phyloP scores from a whole-genome alignment of 2,329 filamentous ascomycete species.

The Phialophora tarda region DNA sequence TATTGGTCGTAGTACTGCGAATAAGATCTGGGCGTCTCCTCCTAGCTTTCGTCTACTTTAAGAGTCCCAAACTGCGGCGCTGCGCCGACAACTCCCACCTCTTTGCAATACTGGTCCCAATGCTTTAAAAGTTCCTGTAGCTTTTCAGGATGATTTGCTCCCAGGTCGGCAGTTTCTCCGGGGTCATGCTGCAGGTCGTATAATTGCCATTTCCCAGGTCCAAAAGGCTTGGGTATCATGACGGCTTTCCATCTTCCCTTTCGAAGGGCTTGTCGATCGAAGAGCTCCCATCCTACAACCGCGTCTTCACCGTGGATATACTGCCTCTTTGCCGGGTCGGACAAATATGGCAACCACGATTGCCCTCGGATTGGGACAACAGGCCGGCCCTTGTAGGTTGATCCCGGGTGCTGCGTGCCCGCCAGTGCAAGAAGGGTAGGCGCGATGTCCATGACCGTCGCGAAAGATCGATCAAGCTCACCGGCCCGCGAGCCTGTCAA shows the following conservation, averaged over 20 bases:
- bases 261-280: slow-evolving; percentile 63
- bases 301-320: slow-evolving; percentile 40
- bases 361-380: slow-evolving; percentile 45
- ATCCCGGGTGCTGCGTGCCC: slow-evolving; percentile 43
- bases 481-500: slow-evolving; percentile 32
- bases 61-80: slow-evolving; percentile 26
- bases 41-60: slow-evolving; percentile 10
- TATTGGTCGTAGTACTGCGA: too few relatives aligned
- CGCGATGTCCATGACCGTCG: slow-evolving; percentile 48
- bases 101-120: slow-evolving; percentile 64
- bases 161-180: slow-evolving; percentile 74
- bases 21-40: neutral
- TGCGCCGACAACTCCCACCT: slow-evolving; percentile 57
- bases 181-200: slow-evolving; percentile 80
- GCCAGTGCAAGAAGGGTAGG: slow-evolving; percentile 48
- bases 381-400: slow-evolving; percentile 41
- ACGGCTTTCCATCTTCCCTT: slow-evolving; percentile 89
- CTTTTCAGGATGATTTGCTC: slow-evolving; percentile 52
- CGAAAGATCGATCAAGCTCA: slow-evolving; percentile 43
- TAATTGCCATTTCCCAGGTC: slow-evolving; percentile 63
- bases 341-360: slow-evolving; percentile 43
- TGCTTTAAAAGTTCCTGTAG: slow-evolving; percentile 55
- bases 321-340: slow-evolving; percentile 36
- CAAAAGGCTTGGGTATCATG: slow-evolving; percentile 72
- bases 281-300: slow-evolving; percentile 46